Conservation (phyloP, 176 grass and related monocot genomes). For the Avena sativa region DNA sequence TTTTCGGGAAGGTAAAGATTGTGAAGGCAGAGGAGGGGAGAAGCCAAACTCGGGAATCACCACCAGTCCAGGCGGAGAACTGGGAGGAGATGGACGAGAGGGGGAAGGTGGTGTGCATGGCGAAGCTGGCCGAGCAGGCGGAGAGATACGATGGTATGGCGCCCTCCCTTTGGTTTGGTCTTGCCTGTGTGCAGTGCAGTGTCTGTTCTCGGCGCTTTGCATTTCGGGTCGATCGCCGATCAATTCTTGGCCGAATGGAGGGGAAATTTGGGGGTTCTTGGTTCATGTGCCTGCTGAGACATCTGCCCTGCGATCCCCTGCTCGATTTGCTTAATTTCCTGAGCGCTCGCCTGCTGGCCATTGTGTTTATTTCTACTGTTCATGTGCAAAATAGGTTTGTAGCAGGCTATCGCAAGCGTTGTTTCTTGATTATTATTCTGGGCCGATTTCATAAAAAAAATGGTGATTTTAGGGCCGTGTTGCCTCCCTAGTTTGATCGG, state of each 20-base stretch:
- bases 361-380: neutral
- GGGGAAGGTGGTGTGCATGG: conserved; percentile 57
- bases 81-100: conserved; percentile 53
- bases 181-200: neutral
- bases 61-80: neutral
- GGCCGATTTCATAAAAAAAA: neutral
- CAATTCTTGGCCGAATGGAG: neutral
- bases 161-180: neutral
- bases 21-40: neutral
- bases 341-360: neutral
- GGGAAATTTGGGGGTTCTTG: neutral
- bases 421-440: neutral
- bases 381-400: neutral
- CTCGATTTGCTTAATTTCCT: neutral
- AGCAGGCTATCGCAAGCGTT: neutral
- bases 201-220: conserved; percentile 19
- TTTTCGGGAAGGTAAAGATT: conserved; percentile 30
- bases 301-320: conserved; percentile 28
- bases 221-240: neutral
- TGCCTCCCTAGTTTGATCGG: neutral
- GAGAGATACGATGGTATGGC: conserved; percentile 66
- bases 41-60: neutral
- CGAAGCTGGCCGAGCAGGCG: conserved; percentile 69
- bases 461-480: neutral
- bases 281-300: neutral